Evolutionary conservation across 1,284 basidiomycete species (phyloP).

Genomic region (Trametes hirsuta): DNA sequence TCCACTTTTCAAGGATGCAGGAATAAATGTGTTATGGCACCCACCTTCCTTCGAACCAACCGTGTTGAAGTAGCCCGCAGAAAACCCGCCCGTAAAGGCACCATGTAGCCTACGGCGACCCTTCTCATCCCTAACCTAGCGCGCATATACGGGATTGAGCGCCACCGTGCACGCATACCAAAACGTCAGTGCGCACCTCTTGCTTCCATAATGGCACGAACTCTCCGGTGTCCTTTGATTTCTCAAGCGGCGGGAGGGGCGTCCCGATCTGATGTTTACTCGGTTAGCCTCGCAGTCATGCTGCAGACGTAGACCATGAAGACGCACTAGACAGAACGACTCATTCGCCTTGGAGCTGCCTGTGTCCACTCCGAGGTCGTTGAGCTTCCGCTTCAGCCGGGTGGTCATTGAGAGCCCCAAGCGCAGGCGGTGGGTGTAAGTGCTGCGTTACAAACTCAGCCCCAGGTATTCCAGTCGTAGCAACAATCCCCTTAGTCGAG

Average conservation of each 20-base stretch:
- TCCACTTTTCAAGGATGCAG: too few relatives aligned
- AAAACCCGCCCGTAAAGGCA: slow-evolving; percentile 98
- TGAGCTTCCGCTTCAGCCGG: slow-evolving; percentile 78
- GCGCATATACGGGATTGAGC: neutral
- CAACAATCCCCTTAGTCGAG: too few relatives aligned
- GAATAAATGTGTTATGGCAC: slow-evolving; percentile 19
- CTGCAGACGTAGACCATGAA: neutral
- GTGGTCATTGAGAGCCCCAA: slow-evolving; percentile 44
- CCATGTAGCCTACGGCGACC: slow-evolving; percentile 92
- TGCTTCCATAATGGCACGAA: slow-evolving; percentile 98
- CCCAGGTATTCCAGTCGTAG: too few relatives aligned
- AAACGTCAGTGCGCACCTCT: slow-evolving; percentile 60
- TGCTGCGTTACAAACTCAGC: too few relatives aligned
- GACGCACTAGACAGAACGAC: slow-evolving; percentile 82
- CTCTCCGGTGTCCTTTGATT: slow-evolving; percentile 88
- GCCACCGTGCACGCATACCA: slow-evolving; percentile 2
- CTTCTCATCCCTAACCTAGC: slow-evolving; percentile 90
- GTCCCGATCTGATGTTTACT: slow-evolving; percentile 75
- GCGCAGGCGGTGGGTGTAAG: too few relatives aligned
- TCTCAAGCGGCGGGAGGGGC: slow-evolving; percentile 87
- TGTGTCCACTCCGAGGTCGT: slow-evolving; percentile 76
- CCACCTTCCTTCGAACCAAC: slow-evolving; percentile 94
- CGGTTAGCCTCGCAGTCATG: slow-evolving; percentile 7
- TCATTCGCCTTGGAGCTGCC: slow-evolving; percentile 75
- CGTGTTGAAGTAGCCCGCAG: slow-evolving; percentile 96